Evolutionary conservation across 2,329 filamentous ascomycete species (phyloP).

Genomic region (Tolypocladium tropicale): DNA sequence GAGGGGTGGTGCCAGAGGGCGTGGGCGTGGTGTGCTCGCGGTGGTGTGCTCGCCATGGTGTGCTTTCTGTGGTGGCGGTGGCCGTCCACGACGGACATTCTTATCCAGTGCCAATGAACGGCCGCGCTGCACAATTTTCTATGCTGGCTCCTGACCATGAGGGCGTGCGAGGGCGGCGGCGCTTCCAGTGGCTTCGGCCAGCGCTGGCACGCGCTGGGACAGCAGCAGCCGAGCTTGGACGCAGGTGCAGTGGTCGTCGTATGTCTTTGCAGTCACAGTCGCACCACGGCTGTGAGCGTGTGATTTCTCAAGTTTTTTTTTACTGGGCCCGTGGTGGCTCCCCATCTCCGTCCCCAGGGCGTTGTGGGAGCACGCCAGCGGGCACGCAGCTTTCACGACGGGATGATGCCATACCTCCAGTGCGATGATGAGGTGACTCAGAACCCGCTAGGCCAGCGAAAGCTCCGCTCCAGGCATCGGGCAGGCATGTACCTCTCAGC

Average conservation of each 20-base stretch:
- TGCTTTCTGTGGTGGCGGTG: background rate
- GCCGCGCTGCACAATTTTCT: background rate
- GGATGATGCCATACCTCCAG: conserved; percentile 5
- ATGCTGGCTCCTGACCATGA: too few species aligned
- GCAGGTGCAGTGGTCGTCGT: background rate
- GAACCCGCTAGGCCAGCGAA: background rate
- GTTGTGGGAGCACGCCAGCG: background rate
- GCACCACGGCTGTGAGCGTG: background rate
- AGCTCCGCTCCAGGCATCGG: background rate
- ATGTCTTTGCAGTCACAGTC: background rate
- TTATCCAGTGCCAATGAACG: background rate
- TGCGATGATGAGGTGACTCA: conserved; percentile 4
- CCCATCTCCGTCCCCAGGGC: too few species aligned
- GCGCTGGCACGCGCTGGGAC: background rate
- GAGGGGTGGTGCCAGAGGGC: background rate
- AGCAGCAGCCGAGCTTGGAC: background rate
- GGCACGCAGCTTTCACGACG: conserved; percentile 1
- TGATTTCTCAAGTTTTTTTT: background rate
- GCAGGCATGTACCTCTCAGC: too few species aligned
- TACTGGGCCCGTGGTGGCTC: background rate
- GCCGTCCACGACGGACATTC: background rate
- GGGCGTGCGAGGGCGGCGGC: background rate
- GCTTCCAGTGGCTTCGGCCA: background rate
- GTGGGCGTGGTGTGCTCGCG: background rate
- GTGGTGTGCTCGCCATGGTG: background rate